These are phyloP conservation scores for Xanthoconium stramineum DNA, from an alignment of 768 basidiomycete species.

Conservation along the genomic window DNA sequence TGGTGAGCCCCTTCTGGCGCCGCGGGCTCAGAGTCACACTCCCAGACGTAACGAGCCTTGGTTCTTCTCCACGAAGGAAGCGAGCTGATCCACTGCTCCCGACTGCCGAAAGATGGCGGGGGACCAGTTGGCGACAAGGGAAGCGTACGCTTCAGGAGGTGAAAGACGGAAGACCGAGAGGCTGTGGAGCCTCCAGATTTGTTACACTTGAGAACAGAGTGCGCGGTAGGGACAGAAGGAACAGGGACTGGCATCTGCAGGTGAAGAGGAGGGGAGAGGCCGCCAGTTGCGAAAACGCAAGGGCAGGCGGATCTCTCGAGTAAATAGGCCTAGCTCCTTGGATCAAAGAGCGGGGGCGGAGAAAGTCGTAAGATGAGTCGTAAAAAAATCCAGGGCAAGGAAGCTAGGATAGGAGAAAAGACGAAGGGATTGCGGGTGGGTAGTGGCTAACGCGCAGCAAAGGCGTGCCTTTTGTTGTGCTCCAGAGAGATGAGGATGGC, in stretches of 20 bases:
- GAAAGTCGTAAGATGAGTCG: constrained; percentile 69
- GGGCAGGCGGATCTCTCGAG: constrained; percentile 43
- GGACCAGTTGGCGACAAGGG: constrained; percentile 59
- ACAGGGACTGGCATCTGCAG: constrained; percentile 88
- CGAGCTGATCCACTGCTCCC: constrained; percentile 72
- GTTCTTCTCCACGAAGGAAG: constrained; percentile 69
- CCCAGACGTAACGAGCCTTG: constrained; percentile 66
- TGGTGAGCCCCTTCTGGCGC: constrained; percentile 29
- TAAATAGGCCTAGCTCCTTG: constrained; percentile 37
- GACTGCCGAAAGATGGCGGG: constrained; percentile 61
- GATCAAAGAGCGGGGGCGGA: constrained; percentile 36
- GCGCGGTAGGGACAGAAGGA: constrained; percentile 56
- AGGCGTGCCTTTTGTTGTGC: constrained; percentile 82
- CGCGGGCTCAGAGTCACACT: constrained; percentile 41
- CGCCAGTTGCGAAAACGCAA: constrained; percentile 45
- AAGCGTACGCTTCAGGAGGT: constrained; percentile 53
- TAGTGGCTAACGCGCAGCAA: constrained; percentile 84
- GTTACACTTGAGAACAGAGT: constrained; percentile 62
- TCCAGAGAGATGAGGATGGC: constrained; percentile 29
- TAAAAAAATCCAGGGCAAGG: constrained; percentile 38
- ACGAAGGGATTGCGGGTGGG: constrained; percentile 25
- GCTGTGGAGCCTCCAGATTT: constrained; percentile 39
- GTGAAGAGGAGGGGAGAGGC: constrained; percentile 37
- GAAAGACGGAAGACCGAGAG: constrained; percentile 44
- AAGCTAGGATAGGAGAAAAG: constrained; percentile 31